phyloP scores from a whole-genome alignment of 106 monocot genomes.

The Apostasia shenzhenica region DNA sequence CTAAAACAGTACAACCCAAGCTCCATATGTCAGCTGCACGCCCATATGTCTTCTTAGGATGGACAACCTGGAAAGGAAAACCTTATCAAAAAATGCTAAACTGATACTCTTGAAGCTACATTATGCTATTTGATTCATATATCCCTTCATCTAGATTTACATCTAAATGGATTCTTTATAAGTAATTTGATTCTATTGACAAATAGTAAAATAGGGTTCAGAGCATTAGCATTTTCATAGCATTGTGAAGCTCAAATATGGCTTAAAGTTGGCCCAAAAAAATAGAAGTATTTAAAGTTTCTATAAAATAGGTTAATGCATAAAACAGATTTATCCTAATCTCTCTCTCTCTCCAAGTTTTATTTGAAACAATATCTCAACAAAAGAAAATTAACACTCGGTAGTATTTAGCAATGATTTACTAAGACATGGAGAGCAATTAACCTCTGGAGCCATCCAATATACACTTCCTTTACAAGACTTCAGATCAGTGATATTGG shows the following conservation, averaged over 20 bases:
- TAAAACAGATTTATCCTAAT: neutral
- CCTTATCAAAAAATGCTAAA: neutral
- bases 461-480: conserved; percentile 97
- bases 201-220: no score
- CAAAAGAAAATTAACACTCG: neutral
- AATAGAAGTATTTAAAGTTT: no score
- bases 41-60: conserved; percentile 50
- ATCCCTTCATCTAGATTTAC: neutral
- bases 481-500: conserved; percentile 57
- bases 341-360: neutral
- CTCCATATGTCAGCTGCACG: conserved; percentile 92
- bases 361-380: neutral
- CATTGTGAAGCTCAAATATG: no score
- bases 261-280: no score
- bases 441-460: conserved; percentile 99
- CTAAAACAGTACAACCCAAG: conserved; percentile 87
- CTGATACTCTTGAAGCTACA: neutral
- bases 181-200: no score
- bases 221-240: no score
- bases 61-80: conserved; percentile 45
- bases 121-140: no score
- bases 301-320: neutral
- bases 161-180: neutral
- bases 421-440: neutral
- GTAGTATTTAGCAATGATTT: neutral